Base-by-base conservation (phyloP, 306 rosid genomes). In the Nissolia schottii region DNA sequence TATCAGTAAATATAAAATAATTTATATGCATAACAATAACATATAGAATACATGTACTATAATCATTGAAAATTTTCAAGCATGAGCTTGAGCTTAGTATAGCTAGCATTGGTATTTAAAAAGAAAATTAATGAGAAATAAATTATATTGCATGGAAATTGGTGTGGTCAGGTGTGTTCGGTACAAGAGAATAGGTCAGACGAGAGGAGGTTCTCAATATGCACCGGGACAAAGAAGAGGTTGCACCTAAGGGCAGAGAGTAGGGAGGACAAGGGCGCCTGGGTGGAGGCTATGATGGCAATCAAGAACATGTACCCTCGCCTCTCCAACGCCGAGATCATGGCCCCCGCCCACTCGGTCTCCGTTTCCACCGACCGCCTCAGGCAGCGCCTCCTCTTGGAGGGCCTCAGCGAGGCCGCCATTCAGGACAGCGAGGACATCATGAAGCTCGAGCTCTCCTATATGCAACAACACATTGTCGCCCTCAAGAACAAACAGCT, bases 401-500 rank as follows among this genome's bases (percentile, higher is more conserved):
- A 91, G 70, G 98, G 91, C 41, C 41, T 94, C 11, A 76, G 57
- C 19, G 92, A 94, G 19, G 71, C 70, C 60, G 83, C 82, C 31
- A 84, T 94, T 22, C 84, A 65, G 57, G 95, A 94, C 22, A 78
- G 90, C 65, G 98, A 94, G 71, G 76, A 79, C 35, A 94, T 94
- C 22, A 87, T 94, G 97, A 87, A 50, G 82, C 61, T 63, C 0
- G 96, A 91, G 78, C 84, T 89, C 9, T 63, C 80, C 0, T 73
- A 85, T 24, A 55, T 94, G 91, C 91, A 86, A 14, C 82, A 71
- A 58, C 87, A 87, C 68, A 81, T 91, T 69, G 66, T 84, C n/a
- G 85, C 82, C 53, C 97, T 94, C 75, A 94, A 88, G 82, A 86
- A 89, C 73, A 91, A 91, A 79, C 93, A 91, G 51, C 15, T 87